These are phyloP conservation scores for Pichia insulana DNA, from an alignment of 805 yeast genomes.

Conservation along the genomic window DNA sequence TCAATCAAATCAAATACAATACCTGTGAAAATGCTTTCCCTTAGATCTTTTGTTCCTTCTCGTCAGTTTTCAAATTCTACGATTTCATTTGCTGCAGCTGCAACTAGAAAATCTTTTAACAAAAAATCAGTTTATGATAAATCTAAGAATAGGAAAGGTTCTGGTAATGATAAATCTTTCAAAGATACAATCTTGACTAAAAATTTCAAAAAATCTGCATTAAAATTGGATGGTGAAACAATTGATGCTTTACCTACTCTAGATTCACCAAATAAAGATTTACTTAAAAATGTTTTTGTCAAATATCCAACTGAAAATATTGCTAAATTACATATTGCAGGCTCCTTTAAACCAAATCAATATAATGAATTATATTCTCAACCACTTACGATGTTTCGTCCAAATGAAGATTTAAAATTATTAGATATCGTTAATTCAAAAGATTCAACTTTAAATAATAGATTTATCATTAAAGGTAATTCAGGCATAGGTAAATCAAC, in stretches of 20 bases:
- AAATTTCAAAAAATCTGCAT: constrained; percentile 21
- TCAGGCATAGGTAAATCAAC: constrained; percentile 78
- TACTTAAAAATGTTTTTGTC: constrained; percentile 25
- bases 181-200: constrained; percentile 17
- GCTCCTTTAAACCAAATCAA: constrained; percentile 61
- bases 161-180: constrained; percentile 26
- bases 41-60: not conserved
- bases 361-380: constrained; percentile 53
- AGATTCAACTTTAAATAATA: constrained; percentile 33
- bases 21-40: constrained; percentile 4
- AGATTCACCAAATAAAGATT: constrained; percentile 8
- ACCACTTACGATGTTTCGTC: constrained; percentile 53
- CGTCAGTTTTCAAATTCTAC: constrained; percentile 13
- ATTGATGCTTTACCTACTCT: constrained; percentile 16
- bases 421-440: constrained; percentile 32
- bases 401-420: constrained; percentile 35
- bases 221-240: constrained; percentile 11
- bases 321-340: constrained; percentile 40
- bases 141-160: constrained; percentile 24
- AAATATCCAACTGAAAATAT: constrained; percentile 36
- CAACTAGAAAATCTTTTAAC: constrained; percentile 24
- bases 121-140: constrained; percentile 19
- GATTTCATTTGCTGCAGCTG: constrained; percentile 16
- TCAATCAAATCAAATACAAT: no score
- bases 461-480: constrained; percentile 55